Base-by-base conservation (phyloP, 2,329 filamentous ascomycete genomes). In the Colletotrichum sp. region DNA sequence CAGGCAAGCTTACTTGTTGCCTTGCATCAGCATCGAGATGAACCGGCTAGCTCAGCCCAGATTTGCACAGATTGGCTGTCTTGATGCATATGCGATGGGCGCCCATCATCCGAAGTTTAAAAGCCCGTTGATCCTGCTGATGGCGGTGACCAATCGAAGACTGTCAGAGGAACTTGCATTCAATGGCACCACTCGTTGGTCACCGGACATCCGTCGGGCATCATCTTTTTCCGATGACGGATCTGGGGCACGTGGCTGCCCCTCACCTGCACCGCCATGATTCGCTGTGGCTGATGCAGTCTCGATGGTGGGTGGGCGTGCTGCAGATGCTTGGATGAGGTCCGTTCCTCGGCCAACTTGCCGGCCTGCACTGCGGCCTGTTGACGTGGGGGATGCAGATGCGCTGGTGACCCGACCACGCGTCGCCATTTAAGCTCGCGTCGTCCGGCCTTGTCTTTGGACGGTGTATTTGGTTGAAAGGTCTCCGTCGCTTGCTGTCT, bases 321-420 rank as follows among this genome's bases (percentile, higher is more conserved):
- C 21, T 58, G 55, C 26, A 28, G 55, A 10, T 58, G 55, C 55
- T 28, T 63, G 36, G 16, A 3, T n/a, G 36, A 64, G 38, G 16
- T 18, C 30, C 74, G 74, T 76, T 76, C 60, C 74, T 74, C 74
- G 58, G 74, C 71, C 74, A 76, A 76, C 74, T 55, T 38, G n/a
- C 30, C 52, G 57, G 15, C 48, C 28, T 61, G 34, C 30, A 58
- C 74, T 52, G 30, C 70, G 58, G 57, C 70, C 71, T 38, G 38
- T 70, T 38, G 67, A 72, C 72, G 43, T 66, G 32, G 34, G 38
- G n/a, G 30, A 57, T 74, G 60, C 48, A 57, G 34, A 66, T 70
- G 58, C 48, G 65, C 71, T 48, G 38, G 71, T 38, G 58, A 76
- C 71, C 66, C 60, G 65, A 76, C 71, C 65, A 74, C 65, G 74